Evolutionary conservation across 2,329 filamentous ascomycete species (phyloP).

Genomic region (Colletotrichum scovillei): DNA sequence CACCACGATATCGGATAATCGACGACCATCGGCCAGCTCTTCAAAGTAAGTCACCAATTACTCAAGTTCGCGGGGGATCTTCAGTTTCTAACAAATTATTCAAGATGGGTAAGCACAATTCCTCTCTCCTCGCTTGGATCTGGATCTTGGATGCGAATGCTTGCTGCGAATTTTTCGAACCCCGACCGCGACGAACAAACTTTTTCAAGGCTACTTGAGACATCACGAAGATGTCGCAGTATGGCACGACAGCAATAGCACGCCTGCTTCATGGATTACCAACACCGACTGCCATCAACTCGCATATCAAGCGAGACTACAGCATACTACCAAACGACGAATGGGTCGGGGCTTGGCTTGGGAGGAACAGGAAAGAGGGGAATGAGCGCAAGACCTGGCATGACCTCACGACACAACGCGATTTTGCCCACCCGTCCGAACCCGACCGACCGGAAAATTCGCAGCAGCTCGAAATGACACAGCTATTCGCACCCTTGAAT

Average conservation of each 20-base stretch:
- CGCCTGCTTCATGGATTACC: neutral
- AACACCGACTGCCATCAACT: neutral
- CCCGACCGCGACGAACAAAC: constrained; percentile 25
- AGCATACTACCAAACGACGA: neutral
- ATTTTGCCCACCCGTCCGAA: neutral
- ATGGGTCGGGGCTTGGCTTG: neutral
- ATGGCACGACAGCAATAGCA: neutral
- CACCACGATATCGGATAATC: constrained; percentile 37
- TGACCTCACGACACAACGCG: neutral
- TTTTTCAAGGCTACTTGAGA: neutral
- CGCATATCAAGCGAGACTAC: neutral
- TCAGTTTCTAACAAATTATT: constrained; percentile 51
- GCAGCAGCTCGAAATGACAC: neutral
- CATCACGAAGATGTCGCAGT: neutral
- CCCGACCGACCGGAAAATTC: neutral
- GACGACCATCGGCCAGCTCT: constrained; percentile 37
- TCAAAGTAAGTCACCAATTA: constrained; percentile 35
- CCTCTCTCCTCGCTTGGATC: constrained; percentile 19
- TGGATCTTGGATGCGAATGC: constrained; percentile 17
- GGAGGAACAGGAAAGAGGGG: neutral
- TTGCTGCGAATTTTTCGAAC: constrained; percentile 6
- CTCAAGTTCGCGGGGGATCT: constrained; percentile 1
- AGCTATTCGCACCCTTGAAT: neutral
- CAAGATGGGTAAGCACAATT: constrained; percentile 71
- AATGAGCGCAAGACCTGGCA: neutral